phyloP scores from a whole-genome alignment of 192 early-diverging fungal species.

The Coemansia sp. region DNA sequence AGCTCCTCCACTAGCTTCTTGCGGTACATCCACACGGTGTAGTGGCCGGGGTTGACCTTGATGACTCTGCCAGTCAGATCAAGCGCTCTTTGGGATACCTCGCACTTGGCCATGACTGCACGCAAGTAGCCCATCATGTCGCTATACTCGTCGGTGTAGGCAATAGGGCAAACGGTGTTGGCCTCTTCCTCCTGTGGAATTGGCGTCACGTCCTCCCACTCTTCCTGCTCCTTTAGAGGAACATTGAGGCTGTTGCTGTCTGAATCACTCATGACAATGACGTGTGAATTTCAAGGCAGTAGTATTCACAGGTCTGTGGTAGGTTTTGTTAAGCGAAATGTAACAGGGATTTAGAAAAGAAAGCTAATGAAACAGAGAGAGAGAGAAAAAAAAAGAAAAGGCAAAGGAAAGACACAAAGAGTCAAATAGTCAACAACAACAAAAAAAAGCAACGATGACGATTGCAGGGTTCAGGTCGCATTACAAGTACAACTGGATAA shows the following conservation, averaged over 20 bases:
- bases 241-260: conserved; percentile 6
- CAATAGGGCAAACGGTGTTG: conserved; percentile 41
- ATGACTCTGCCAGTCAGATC: conserved; percentile 80
- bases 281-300: conserved; percentile 1
- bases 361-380: neutral
- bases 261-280: neutral
- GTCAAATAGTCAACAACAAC: neutral
- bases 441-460: neutral
- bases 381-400: neutral
- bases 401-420: neutral
- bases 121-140: conserved; percentile 84
- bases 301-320: neutral
- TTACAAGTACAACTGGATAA: neutral
- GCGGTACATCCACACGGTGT: conserved; percentile 94
- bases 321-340: neutral
- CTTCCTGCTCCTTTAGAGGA: conserved; percentile 33
- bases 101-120: conserved; percentile 68
- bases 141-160: conserved; percentile 47
- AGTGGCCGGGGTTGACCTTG: conserved; percentile 86
- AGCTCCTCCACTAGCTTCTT: conserved; percentile 74
- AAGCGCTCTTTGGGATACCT: conserved; percentile 77
- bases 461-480: neutral
- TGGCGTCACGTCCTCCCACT: conserved; percentile 47
- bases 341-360: neutral
- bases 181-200: conserved; percentile 40